Evolutionary conservation across 768 basidiomycete species (phyloP).

Genomic region (Sporobolomyces phaffii): DNA sequence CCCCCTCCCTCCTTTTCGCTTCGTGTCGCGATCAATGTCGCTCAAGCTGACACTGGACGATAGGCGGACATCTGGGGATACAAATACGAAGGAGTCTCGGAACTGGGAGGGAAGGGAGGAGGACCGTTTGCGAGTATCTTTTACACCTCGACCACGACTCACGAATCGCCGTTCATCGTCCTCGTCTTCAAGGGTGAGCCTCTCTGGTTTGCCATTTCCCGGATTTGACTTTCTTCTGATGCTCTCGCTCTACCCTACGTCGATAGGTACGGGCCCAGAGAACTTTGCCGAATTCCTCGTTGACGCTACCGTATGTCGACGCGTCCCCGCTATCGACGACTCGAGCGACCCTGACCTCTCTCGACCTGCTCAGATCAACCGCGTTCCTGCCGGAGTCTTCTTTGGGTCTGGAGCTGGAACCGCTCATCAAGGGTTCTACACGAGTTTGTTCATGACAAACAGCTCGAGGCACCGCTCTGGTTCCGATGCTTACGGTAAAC

Average conservation of each 20-base stretch:
- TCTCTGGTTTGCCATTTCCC: too few relatives aligned
- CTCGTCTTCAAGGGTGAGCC: slow-evolving; percentile 27
- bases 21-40: too few relatives aligned
- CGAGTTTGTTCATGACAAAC: slow-evolving; percentile 16
- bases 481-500: slow-evolving; percentile 18
- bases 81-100: slow-evolving; percentile 19
- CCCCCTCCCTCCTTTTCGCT: background rate
- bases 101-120: slow-evolving; percentile 5
- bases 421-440: slow-evolving; percentile 26
- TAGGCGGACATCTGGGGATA: slow-evolving; percentile 13
- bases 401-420: slow-evolving; percentile 16
- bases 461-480: background rate
- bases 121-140: slow-evolving; percentile 23
- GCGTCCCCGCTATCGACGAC: too few relatives aligned
- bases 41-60: background rate
- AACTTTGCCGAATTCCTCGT: slow-evolving; percentile 26
- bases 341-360: too few relatives aligned
- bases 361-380: background rate
- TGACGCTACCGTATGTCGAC: slow-evolving; percentile 14
- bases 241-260: background rate
- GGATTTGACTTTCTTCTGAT: background rate
- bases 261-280: slow-evolving; percentile 18
- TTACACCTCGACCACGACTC: background rate
- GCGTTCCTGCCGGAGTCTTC: slow-evolving; percentile 10
- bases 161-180: slow-evolving; percentile 23